phyloP scores from a whole-genome alignment of 768 basidiomycete genomes.

The Hygrophoropsis aurantiaca region DNA sequence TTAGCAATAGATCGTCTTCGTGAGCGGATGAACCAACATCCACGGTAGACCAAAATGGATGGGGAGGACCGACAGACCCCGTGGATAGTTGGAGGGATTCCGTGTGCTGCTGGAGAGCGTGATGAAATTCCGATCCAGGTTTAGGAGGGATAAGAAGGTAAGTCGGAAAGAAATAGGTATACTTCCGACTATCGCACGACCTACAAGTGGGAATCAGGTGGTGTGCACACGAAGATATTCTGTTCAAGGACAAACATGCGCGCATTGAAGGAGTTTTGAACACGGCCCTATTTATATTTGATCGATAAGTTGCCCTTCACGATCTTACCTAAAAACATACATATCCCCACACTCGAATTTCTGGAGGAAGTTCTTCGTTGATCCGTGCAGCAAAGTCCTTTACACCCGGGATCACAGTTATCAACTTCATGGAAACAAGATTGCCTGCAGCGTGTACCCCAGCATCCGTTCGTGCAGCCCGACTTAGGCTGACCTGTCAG shows the following conservation, averaged over 20 bases:
- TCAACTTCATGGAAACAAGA: conserved; percentile 89
- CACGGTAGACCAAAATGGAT: conserved; percentile 63
- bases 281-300: conserved; percentile 48
- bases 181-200: conserved; percentile 91
- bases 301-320: conserved; percentile 1
- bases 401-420: conserved; percentile 70
- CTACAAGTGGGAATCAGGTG: conserved; percentile 36
- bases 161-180: conserved; percentile 95
- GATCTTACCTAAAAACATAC: conserved; percentile 39
- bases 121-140: conserved; percentile 63
- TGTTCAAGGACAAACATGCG: conserved; percentile 48
- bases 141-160: conserved; percentile 91
- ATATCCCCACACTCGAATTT: conserved; percentile 92
- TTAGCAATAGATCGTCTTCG: conserved; percentile 63
- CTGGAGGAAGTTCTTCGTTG: conserved; percentile 86
- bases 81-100: conserved; percentile 19
- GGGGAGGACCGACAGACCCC: conserved; percentile 24
- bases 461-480: conserved; percentile 94
- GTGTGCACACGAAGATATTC: not conserved
- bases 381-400: conserved; percentile 68
- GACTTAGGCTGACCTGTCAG: conserved; percentile 75
- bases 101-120: conserved; percentile 37
- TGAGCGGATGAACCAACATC: conserved; percentile 37
- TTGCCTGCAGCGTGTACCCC: conserved; percentile 98
- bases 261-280: conserved; percentile 82